Conservation (phyloP, 2,329 filamentous ascomycete genomes). For the Apiospora arundinis region DNA sequence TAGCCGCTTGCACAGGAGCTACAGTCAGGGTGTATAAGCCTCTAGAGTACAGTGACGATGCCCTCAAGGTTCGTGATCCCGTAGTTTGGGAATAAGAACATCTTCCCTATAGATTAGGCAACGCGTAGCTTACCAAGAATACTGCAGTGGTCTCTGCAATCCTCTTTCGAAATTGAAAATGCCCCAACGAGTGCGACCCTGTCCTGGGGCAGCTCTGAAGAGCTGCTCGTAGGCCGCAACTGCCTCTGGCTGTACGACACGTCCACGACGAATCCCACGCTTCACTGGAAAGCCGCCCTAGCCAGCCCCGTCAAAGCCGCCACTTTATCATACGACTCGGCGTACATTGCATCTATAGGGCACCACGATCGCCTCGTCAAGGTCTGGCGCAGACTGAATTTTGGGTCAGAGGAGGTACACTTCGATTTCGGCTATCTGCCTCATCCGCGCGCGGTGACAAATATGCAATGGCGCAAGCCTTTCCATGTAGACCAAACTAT, state of each 20-base stretch:
- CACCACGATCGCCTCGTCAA: slow-evolving; percentile 84
- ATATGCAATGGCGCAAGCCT: slow-evolving; percentile 84
- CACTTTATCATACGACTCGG: slow-evolving; percentile 83
- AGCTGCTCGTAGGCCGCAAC: slow-evolving; percentile 79
- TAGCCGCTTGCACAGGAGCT: slow-evolving; percentile 74
- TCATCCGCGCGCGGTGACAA: slow-evolving; percentile 83
- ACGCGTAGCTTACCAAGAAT: slow-evolving; percentile 17
- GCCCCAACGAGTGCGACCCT: slow-evolving; percentile 58
- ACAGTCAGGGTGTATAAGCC: slow-evolving; percentile 81
- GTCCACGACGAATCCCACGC: slow-evolving; percentile 53
- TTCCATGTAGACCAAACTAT: slow-evolving; percentile 77
- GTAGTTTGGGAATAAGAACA: slow-evolving; percentile 4
- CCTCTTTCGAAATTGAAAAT: slow-evolving; percentile 60
- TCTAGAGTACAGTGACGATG: slow-evolving; percentile 71
- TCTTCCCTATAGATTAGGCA: background rate
- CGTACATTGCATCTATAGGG: slow-evolving; percentile 83
- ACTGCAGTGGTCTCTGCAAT: slow-evolving; percentile 68
- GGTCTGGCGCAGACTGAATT: slow-evolving; percentile 88
- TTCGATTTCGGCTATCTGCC: slow-evolving; percentile 91
- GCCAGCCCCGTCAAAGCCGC: slow-evolving; percentile 78
- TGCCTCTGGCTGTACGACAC: slow-evolving; percentile 72
- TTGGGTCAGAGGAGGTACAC: slow-evolving; percentile 79
- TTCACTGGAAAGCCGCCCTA: slow-evolving; percentile 76
- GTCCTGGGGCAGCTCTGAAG: slow-evolving; percentile 87
- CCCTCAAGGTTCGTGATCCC: slow-evolving; percentile 68